phyloP scores from a whole-genome alignment of 495 filamentous ascomycete genomes.

The Penicillium coprophilum region DNA sequence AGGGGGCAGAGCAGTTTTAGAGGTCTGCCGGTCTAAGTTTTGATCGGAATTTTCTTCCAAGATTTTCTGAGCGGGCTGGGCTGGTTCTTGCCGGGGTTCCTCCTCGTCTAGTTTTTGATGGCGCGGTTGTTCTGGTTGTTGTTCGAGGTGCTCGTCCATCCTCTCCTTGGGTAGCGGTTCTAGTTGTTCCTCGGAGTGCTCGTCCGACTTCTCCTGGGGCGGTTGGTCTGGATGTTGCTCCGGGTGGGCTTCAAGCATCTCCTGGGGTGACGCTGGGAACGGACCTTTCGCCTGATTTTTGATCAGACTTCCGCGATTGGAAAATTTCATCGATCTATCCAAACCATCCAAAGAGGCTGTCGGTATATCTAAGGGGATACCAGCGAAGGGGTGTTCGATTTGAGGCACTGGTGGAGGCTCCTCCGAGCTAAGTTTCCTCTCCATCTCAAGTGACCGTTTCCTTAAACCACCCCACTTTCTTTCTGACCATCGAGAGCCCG shows the following conservation, averaged over 20 bases:
- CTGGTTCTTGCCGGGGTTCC: neutral
- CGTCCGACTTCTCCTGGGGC: slow-evolving; percentile 7
- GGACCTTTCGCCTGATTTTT: slow-evolving; percentile 28
- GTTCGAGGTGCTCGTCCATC: slow-evolving; percentile 20
- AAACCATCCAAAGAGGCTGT: slow-evolving; percentile 53
- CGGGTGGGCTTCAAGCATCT: slow-evolving; percentile 14
- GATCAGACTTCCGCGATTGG: slow-evolving; percentile 53
- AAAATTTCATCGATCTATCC: slow-evolving; percentile 56
- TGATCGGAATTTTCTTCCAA: slow-evolving; percentile 8
- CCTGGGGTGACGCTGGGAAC: slow-evolving; percentile 8
- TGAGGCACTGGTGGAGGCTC: slow-evolving; percentile 36
- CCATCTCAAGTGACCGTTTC: slow-evolving; percentile 41
- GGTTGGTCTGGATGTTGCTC: slow-evolving; percentile 14
- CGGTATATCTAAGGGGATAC: slow-evolving; percentile 58
- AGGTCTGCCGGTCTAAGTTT: slow-evolving; percentile 3
- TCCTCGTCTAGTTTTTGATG: slow-evolving; percentile 7
- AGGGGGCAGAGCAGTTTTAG: slow-evolving; percentile 4
- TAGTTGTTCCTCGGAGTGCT: slow-evolving; percentile 19
- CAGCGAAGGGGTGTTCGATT: slow-evolving; percentile 47
- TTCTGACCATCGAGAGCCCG: slow-evolving; percentile 47
- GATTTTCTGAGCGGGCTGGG: neutral
- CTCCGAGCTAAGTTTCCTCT: slow-evolving; percentile 28
- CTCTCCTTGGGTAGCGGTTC: slow-evolving; percentile 2
- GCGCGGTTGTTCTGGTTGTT: slow-evolving; percentile 6
- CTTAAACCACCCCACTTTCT: slow-evolving; percentile 43